phyloP scores from a whole-genome alignment of 2,329 filamentous ascomycete genomes.

The Cladosporium sp. region DNA sequence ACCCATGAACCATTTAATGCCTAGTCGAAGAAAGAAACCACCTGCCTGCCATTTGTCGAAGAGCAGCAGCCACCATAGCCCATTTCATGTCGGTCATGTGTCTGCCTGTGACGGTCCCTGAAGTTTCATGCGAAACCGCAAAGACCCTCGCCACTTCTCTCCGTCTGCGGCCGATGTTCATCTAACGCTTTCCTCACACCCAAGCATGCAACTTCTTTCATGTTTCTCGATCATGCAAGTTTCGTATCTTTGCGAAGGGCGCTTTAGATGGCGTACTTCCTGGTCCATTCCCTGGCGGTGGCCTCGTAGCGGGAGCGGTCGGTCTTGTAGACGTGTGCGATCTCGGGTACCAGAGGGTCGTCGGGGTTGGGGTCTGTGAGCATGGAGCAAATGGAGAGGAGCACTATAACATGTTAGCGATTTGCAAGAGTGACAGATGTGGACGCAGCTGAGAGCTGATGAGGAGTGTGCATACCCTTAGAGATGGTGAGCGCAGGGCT shows the following conservation, averaged over 20 bases:
- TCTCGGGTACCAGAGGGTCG: constrained; percentile 97
- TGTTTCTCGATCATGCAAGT: constrained; percentile 17
- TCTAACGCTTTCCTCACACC: constrained; percentile 9
- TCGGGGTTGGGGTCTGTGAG: constrained; percentile 99
- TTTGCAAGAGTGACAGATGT: not conserved
- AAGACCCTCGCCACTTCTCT: not conserved
- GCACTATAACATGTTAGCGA: constrained; percentile 57
- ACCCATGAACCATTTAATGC: constrained; percentile 19
- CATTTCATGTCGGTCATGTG: constrained; percentile 13
- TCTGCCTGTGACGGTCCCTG: not conserved
- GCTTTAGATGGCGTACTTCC: constrained; percentile 91
- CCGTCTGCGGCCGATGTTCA: constrained; percentile 1
- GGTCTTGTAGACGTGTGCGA: constrained; percentile 99
- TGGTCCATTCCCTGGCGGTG: constrained; percentile 95
- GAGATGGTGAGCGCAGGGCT: constrained; percentile 97
- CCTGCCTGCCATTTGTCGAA: constrained; percentile 12
- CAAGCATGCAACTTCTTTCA: constrained; percentile 13
- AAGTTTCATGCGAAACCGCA: not conserved
- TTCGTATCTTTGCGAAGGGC: constrained; percentile 15
- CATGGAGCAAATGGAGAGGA: constrained; percentile 99
- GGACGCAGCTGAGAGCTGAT: not conserved
- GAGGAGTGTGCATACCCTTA: constrained; percentile 68
- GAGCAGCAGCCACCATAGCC: constrained; percentile 3
- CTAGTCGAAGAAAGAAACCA: constrained; percentile 14
- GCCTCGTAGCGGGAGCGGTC: constrained; percentile 94